phyloP scores from a whole-genome alignment of 345 rosid genomes.

The Arabis hirsuta region DNA sequence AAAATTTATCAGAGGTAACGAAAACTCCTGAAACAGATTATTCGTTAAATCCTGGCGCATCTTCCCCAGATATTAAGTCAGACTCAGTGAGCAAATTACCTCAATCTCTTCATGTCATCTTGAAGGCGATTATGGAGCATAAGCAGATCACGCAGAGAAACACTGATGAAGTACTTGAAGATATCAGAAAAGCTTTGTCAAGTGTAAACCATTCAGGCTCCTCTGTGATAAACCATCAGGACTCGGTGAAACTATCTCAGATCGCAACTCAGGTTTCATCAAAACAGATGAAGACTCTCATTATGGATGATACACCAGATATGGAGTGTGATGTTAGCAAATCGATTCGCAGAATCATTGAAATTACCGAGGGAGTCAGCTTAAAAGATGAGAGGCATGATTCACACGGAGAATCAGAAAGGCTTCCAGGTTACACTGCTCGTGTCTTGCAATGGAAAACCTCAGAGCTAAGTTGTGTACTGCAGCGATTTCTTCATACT shows the following conservation, averaged over 20 bases:
- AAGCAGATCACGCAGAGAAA: conserved; percentile 45
- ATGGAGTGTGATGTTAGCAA: conserved; percentile 53
- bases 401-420: conserved; percentile 51
- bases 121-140: conserved; percentile 58
- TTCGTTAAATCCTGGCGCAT: conserved; percentile 37
- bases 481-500: conserved; percentile 64
- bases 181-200: conserved; percentile 58
- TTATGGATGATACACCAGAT: conserved; percentile 34
- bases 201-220: conserved; percentile 35
- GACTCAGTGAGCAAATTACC: conserved; percentile 37
- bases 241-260: conserved; percentile 11
- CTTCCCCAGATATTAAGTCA: conserved; percentile 42
- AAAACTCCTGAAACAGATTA: conserved; percentile 42
- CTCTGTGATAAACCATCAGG: conserved; percentile 26
- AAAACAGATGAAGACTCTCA: conserved; percentile 41
- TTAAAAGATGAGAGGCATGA: conserved; percentile 52
- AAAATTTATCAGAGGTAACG: conserved; percentile 42
- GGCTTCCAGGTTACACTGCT: conserved; percentile 66
- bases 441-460: conserved; percentile 92
- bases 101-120: conserved; percentile 55
- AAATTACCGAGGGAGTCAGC: conserved; percentile 69
- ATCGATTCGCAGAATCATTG: conserved; percentile 63
- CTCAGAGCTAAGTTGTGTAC: conserved; percentile 59
- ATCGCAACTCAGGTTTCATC: conserved; percentile 33
- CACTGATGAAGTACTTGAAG: conserved; percentile 61